Evolutionary conservation across 108 stramenopile genomes (phyloP), one percentile per base, ranked within the genome.

Genomic region (Cylindrotheca closterium): DNA sequence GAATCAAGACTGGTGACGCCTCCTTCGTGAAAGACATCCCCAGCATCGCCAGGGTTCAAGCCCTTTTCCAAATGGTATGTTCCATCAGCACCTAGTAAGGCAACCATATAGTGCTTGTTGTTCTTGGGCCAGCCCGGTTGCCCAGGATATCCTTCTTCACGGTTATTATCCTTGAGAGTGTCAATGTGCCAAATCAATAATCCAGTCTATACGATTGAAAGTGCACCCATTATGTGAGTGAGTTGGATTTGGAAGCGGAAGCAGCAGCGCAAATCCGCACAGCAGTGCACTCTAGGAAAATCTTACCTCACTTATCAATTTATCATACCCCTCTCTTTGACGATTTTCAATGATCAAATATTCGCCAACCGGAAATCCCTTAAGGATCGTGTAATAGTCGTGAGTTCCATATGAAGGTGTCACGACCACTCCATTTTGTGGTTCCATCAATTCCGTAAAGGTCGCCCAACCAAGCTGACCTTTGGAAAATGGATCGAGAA

Each of bases 311-410:
- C 54, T 59, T 46, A 81, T 48, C 8, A 55, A 55, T 10, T 71
- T 52, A 55, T 81, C 84, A 32, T 64, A 82, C 15, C 80, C 78
- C 28, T 61, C 29, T 33, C 73, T 70, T 62, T 89, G 84, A 31
- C 84, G 74, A 58, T 89, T 89, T 75, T 89, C 88, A 59, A 89
- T 82, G 32, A 89, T 32, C 34, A 89, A 68, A 47, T 89, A 89
- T 64, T 89, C 88, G 3, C 70, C 59, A 0, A 57, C 32, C 22
- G 71, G 71, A 68, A 72, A 89, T 23, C 80, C 80, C 2, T 53
- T 26, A 0, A 37, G 17, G 28, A 85, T 74, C 3, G 30, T 66
- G 71, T 84, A 85, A 8, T 51, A 18, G 23, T 59, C 60, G 48
- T 68, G 82, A 0, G 72, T 72, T 10, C 82, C 83, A 66, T 84